Evolutionary conservation across 2,329 filamentous ascomycete species (phyloP).

Genomic region (Diplodia seriata): DNA sequence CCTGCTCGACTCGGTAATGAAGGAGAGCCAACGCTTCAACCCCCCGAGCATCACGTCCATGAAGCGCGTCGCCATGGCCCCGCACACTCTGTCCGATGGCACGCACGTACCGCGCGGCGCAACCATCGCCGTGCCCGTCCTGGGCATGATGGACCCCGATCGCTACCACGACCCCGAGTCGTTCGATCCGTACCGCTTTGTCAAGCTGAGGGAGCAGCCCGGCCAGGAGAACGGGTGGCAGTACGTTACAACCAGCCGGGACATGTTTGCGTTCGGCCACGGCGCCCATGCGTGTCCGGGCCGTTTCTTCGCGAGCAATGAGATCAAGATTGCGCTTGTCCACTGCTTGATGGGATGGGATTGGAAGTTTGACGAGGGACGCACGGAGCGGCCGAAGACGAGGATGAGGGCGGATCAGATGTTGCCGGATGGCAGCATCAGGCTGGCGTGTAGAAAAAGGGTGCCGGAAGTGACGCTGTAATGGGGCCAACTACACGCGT

Average conservation of each 20-base stretch:
- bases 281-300: neutral
- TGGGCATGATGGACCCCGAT: neutral
- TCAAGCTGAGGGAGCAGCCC: constrained; percentile 31
- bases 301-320: neutral
- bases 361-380: neutral
- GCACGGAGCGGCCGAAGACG: neutral
- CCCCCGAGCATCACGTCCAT: constrained; percentile 37
- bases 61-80: constrained; percentile 38
- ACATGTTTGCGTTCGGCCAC: neutral
- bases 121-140: neutral
- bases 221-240: constrained; percentile 30
- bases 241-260: neutral
- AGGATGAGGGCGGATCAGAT: neutral
- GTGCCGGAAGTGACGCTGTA: neutral
- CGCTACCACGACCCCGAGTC: neutral
- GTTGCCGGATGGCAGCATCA: neutral
- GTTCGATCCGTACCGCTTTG: constrained; percentile 33
- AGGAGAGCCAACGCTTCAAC: constrained; percentile 44
- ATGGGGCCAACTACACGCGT: too few relatives aligned
- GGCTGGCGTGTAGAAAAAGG: neutral
- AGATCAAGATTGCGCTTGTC: neutral
- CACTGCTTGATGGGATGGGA: neutral
- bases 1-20: constrained; percentile 45
- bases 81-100: constrained; percentile 42
- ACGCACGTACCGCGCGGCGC: constrained; percentile 37